Evolutionary conservation across 2,329 filamentous ascomycete species (phyloP).

Genomic region (Calonectria henricotiae): DNA sequence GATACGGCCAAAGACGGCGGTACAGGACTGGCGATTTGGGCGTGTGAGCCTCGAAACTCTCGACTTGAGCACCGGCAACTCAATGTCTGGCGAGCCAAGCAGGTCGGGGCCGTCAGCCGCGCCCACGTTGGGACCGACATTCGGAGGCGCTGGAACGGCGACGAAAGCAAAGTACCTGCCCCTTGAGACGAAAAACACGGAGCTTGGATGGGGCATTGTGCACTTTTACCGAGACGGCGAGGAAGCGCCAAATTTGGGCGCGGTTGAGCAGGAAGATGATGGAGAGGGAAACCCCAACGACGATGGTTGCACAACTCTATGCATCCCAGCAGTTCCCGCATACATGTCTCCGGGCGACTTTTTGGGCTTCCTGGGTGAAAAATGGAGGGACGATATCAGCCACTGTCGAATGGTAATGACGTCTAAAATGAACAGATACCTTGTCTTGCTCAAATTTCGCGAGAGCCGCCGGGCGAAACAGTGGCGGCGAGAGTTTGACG

Average conservation of each 20-base stretch:
- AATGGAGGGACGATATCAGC: slow-evolving; percentile 87
- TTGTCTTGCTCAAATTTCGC: slow-evolving; percentile 96
- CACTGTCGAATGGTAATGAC: slow-evolving; percentile 97
- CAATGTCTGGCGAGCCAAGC: slow-evolving; percentile 58
- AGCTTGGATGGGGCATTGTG: slow-evolving; percentile 92
- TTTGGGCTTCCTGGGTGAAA: slow-evolving; percentile 90
- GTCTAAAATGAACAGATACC: slow-evolving; percentile 89
- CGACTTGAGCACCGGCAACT: slow-evolving; percentile 69
- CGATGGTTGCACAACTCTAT: slow-evolving; percentile 88
- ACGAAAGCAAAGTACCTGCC: slow-evolving; percentile 88
- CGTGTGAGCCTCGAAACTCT: slow-evolving; percentile 86
- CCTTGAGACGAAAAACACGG: slow-evolving; percentile 80
- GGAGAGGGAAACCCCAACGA: slow-evolving; percentile 53
- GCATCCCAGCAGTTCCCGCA: slow-evolving; percentile 93
- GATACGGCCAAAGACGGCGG: slow-evolving; percentile 67
- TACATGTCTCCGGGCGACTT: slow-evolving; percentile 95
- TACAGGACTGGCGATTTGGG: slow-evolving; percentile 86
- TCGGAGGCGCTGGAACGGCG: slow-evolving; percentile 77
- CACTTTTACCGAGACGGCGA: slow-evolving; percentile 92
- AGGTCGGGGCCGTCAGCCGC: slow-evolving; percentile 67
- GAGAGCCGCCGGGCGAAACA: slow-evolving; percentile 80
- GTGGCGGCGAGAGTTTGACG: slow-evolving; percentile 92
- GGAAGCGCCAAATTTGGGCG: slow-evolving; percentile 75
- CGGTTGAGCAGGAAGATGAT: slow-evolving; percentile 51
- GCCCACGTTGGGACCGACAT: slow-evolving; percentile 70